These are phyloP conservation scores for Colletotrichum sp. DNA, from an alignment of 2,329 filamentous ascomycete genomes.

Conservation along the genomic window DNA sequence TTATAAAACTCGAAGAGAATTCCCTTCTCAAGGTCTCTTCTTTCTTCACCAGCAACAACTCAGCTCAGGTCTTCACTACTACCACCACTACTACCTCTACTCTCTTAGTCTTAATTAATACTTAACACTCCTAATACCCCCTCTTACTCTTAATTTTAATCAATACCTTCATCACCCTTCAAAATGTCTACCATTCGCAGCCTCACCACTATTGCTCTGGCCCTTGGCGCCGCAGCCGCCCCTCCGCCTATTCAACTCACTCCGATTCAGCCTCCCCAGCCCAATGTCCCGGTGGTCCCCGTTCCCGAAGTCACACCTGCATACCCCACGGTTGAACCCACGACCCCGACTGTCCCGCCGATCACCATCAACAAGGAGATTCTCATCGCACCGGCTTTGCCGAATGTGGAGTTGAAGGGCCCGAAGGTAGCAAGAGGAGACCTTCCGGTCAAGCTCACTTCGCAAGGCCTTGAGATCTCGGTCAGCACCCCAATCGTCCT, in stretches of 20 bases:
- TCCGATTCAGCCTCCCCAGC: background rate
- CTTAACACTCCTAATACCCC: background rate
- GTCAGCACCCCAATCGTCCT: background rate
- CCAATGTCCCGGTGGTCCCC: background rate
- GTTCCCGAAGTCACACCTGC: background rate
- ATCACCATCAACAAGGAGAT: background rate
- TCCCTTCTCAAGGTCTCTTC: background rate
- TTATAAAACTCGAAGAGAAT: background rate
- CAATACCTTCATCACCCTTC: background rate
- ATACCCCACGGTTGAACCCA: background rate
- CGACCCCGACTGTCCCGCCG: background rate
- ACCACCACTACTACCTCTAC: background rate
- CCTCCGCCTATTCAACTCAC: background rate
- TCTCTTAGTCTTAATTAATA: background rate
- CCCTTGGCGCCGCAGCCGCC: background rate
- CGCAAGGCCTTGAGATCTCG: background rate
- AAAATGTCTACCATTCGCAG: conserved; percentile 7
- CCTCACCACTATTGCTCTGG: background rate
- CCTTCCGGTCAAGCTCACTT: background rate
- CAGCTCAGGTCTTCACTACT: background rate
- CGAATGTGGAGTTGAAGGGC: background rate
- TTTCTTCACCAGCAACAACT: background rate
- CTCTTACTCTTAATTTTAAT: background rate
- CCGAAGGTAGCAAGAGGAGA: background rate
- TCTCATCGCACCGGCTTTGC: background rate